Evolutionary conservation across 306 rosid species (phyloP), one percentile per base, ranked within the genome.

Genomic region (Sophora flavescens): DNA sequence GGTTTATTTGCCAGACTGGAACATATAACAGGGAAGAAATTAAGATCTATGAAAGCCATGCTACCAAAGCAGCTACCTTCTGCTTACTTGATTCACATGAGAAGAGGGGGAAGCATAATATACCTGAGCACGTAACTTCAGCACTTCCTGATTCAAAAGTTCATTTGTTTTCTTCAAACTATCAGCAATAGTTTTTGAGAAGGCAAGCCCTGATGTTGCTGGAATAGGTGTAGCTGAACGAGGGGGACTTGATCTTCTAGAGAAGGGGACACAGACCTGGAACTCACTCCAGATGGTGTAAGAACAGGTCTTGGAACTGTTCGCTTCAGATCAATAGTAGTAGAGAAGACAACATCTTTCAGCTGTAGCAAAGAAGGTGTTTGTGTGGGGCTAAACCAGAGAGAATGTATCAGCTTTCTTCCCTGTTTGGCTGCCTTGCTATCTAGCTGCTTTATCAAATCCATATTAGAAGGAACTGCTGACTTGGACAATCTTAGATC

Each of bases 191-290:
- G 87, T 88, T 86, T 88, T 92, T 22, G 98, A 95, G 84, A 95
- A 89, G 76, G 97, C 88, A 84, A 95, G 97, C 64, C 98, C 98
- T 0, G 96, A 90, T 22, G 93, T 90, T 50, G 98, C 92, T 52
- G 98, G 98, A 85, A 92, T 87, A 50, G 98, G 98, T 4, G 98
- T 95, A 39, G 98, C 97, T 68, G 96, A 95, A 56, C 98, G 98
- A 60, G 97, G 97, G 28, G 97, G 98, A 72, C 98, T 95, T 44
- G 96, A 81, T 77, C 93, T 91, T 87, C 97, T 89, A 0, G 98
- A 95, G 88, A 95, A 68, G 98, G 98, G 12, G 97, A 95, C 60
- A 90, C 98, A 0, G 98, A 89, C 84, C 98, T 88, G 44, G 96
- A 95, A 84, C 89, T 95, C 65, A 88, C 93, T 56, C 86, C 97